Percentiles rank a stretch among this genome's conserved stretches.
These are phyloP conservation scores for Metschnikowia lachancei DNA, from an alignment of 805 yeast genomes.

Conservation along the genomic window DNA sequence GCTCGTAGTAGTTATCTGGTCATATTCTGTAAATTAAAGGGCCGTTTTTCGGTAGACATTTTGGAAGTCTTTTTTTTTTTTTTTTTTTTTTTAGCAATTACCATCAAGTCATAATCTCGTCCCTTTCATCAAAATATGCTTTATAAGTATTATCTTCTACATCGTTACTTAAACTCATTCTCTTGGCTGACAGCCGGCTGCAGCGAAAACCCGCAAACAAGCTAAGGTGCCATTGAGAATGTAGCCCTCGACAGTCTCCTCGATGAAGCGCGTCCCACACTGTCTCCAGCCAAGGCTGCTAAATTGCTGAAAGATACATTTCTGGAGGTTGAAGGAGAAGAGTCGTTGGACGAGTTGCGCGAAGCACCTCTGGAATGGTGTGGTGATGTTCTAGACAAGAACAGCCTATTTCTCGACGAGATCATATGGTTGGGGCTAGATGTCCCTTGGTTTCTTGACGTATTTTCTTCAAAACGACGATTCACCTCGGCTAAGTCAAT, in stretches of 20 bases:
- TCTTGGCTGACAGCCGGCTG: constrained; percentile 2
- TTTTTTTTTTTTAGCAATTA: too few species aligned
- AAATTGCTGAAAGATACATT: constrained; percentile 53
- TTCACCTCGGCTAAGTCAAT: constrained; percentile 33
- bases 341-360: constrained; percentile 24
- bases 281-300: constrained; percentile 7
- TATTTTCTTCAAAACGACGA: constrained; percentile 27
- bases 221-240: constrained; percentile 16
- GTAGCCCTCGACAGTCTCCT: constrained; percentile 16
- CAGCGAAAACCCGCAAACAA: neutral
- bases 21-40: too few species aligned
- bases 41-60: too few species aligned
- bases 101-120: too few species aligned
- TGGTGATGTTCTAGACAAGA: constrained; percentile 28
- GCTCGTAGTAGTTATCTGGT: too few species aligned
- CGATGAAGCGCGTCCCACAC: constrained; percentile 2
- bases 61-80: too few species aligned
- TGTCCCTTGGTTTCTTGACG: constrained; percentile 1
- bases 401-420: constrained; percentile 18
- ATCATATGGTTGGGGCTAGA: constrained; percentile 4
- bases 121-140: too few species aligned
- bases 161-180: neutral
- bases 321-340: constrained; percentile 72
- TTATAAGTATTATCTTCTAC: too few species aligned
- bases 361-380: constrained; percentile 21